Evolutionary conservation across 2,329 filamentous ascomycete genomes (phyloP).

Genomic region (Lomentospora prolificans): DNA sequence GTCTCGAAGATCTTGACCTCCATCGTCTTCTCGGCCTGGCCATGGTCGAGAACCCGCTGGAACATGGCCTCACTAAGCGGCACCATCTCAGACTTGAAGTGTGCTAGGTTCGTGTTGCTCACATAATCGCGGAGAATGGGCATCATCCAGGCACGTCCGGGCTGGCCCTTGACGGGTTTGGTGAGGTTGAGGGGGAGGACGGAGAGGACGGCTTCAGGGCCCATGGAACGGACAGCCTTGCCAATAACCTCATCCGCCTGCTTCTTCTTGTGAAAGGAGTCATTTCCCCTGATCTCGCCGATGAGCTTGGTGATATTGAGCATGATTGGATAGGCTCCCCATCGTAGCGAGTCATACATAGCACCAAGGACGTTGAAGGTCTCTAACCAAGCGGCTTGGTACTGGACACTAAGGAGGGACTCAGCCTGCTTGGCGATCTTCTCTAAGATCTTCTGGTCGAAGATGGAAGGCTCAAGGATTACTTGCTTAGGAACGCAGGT

Average conservation of each 20-base stretch:
- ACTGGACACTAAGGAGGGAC: conserved; percentile 76
- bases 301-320: conserved; percentile 66
- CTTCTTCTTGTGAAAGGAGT: conserved; percentile 87
- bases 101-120: conserved; percentile 74
- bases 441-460: conserved; percentile 81
- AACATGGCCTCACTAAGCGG: conserved; percentile 86
- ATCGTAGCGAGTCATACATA: conserved; percentile 78
- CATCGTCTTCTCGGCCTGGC: conserved; percentile 77
- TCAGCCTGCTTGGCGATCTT: conserved; percentile 67
- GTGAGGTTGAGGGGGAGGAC: conserved; percentile 80
- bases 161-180: conserved; percentile 64
- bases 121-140: conserved; percentile 84
- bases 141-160: conserved; percentile 88
- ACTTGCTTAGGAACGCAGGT: conserved; percentile 80
- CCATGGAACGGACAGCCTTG: conserved; percentile 81
- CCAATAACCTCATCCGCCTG: conserved; percentile 87
- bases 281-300: conserved; percentile 78
- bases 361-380: conserved; percentile 82
- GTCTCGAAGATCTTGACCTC: conserved; percentile 98
- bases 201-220: conserved; percentile 71
- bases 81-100: conserved; percentile 80
- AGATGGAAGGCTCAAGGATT: conserved; percentile 80
- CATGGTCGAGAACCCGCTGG: conserved; percentile 77
- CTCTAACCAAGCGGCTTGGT: conserved; percentile 89
- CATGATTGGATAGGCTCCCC: conserved; percentile 74